A percentile compares a stretch with the other conserved stretches of the same genome.
Conservation (phyloP, 345 rosid genomes). For the Salix koriyanagi region DNA sequence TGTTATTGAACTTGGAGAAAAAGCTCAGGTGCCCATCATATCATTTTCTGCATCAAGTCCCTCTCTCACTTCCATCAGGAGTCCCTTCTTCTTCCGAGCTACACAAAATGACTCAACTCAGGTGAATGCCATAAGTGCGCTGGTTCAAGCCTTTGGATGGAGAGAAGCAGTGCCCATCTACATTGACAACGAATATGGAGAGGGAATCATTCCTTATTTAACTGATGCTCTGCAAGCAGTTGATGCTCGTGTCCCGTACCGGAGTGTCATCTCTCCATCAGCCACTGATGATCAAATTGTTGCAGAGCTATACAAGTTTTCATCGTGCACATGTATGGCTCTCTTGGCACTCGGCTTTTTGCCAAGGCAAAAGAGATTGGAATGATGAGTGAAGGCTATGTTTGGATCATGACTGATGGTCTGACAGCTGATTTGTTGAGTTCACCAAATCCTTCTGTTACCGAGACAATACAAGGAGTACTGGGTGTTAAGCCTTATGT, state of each 20-base stretch:
- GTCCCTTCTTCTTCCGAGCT: slow-evolving; percentile 34
- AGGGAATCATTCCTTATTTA: slow-evolving; percentile 39
- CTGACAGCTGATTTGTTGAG: slow-evolving; percentile 10
- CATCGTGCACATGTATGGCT: too few relatives aligned
- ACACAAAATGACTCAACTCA: slow-evolving; percentile 40
- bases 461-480: slow-evolving; percentile 42
- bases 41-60: slow-evolving; percentile 46
- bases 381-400: background rate
- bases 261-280: slow-evolving; percentile 25
- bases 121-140: slow-evolving; percentile 37
- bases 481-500: slow-evolving; percentile 29
- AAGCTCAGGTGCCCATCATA: slow-evolving; percentile 46
- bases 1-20: slow-evolving; percentile 18
- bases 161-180: slow-evolving; percentile 34
- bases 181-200: background rate
- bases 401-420: slow-evolving; percentile 44
- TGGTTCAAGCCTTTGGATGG: slow-evolving; percentile 43
- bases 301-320: slow-evolving; percentile 34
- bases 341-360: too few relatives aligned
- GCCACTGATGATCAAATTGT: slow-evolving; percentile 41
- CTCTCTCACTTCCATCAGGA: slow-evolving; percentile 5
- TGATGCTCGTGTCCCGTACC: slow-evolving; percentile 13
- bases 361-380: too few relatives aligned
- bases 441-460: background rate
- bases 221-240: slow-evolving; percentile 34